Evolutionary conservation across 768 basidiomycete genomes (phyloP).

Genomic region (Suillus lakei): DNA sequence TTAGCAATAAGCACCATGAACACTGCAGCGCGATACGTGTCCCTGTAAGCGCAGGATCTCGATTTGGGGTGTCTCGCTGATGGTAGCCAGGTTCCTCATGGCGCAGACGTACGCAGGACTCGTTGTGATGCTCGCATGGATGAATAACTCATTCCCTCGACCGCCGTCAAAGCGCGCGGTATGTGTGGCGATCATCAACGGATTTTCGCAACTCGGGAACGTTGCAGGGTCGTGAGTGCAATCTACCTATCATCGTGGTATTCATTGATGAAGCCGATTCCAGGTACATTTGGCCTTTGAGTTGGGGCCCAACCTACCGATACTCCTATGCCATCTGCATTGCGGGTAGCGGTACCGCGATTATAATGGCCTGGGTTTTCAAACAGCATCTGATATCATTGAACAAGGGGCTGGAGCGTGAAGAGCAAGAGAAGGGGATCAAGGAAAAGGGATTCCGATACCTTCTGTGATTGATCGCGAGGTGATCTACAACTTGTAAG

Average conservation of each 20-base stretch:
- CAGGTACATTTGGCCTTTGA: slow-evolving; percentile 68
- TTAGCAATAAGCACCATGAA: slow-evolving; percentile 70
- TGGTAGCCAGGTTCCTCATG: slow-evolving; percentile 65
- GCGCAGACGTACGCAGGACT: slow-evolving; percentile 75
- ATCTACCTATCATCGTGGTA: slow-evolving; percentile 2
- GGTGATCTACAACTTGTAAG: slow-evolving; percentile 1
- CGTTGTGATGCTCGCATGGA: slow-evolving; percentile 63
- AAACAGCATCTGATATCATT: slow-evolving; percentile 45
- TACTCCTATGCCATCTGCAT: slow-evolving; percentile 78
- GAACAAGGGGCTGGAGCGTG: slow-evolving; percentile 43
- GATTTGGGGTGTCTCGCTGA: slow-evolving; percentile 12
- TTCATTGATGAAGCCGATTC: slow-evolving; percentile 7
- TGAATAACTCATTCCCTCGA: slow-evolving; percentile 65
- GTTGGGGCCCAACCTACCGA: slow-evolving; percentile 75
- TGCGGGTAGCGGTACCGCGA: slow-evolving; percentile 52
- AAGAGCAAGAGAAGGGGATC: slow-evolving; percentile 46
- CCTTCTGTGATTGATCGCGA: slow-evolving; percentile 39
- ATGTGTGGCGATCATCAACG: slow-evolving; percentile 80
- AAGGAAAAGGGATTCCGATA: slow-evolving; percentile 55
- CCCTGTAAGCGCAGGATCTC: slow-evolving; percentile 48
- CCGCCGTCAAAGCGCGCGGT: slow-evolving; percentile 87
- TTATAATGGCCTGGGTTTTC: slow-evolving; percentile 56
- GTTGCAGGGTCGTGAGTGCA: slow-evolving; percentile 75
- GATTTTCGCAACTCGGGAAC: slow-evolving; percentile 84
- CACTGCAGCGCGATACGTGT: slow-evolving; percentile 64